These are phyloP conservation scores for Cryptomeria japonica DNA, from an alignment of 75 land plant species.

Conservation along the genomic window DNA sequence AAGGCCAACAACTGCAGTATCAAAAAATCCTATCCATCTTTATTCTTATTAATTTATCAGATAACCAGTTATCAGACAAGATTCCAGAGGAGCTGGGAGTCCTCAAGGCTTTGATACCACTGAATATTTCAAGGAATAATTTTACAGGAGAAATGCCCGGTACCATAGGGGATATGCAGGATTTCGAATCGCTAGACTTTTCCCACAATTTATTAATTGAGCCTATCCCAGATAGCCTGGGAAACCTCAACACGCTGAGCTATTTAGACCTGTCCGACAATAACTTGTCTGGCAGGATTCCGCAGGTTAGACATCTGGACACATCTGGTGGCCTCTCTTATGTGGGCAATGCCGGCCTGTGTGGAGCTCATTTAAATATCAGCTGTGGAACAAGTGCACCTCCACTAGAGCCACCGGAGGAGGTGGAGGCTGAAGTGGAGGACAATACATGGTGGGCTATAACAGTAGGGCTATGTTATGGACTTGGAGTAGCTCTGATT, in stretches of 20 bases:
- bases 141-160: constrained; percentile 4
- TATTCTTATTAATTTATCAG: not conserved
- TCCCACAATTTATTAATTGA: constrained; percentile 5
- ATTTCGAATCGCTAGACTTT: not conserved
- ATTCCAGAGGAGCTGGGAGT: constrained; percentile 10
- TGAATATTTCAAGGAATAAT: constrained; percentile 8
- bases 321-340: not conserved
- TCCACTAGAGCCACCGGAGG: not conserved
- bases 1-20: not conserved
- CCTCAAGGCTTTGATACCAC: not conserved
- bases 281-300: constrained; percentile 11
- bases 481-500: not conserved
- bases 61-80: not conserved
- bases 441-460: not conserved
- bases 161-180: not conserved
- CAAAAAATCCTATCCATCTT: not conserved
- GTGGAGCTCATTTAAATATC: not conserved
- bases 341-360: not conserved
- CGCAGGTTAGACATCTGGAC: not conserved
- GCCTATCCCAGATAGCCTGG: not conserved
- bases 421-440: not conserved
- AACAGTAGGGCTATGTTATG: not conserved
- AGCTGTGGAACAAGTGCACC: too few relatives aligned
- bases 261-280: constrained; percentile 12
- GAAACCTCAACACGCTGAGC: not conserved